A percentile compares a stretch with the other conserved stretches of the same genome.
phyloP scores from a whole-genome alignment of 2,329 filamentous ascomycete genomes.

The Botrytis squamosa region DNA sequence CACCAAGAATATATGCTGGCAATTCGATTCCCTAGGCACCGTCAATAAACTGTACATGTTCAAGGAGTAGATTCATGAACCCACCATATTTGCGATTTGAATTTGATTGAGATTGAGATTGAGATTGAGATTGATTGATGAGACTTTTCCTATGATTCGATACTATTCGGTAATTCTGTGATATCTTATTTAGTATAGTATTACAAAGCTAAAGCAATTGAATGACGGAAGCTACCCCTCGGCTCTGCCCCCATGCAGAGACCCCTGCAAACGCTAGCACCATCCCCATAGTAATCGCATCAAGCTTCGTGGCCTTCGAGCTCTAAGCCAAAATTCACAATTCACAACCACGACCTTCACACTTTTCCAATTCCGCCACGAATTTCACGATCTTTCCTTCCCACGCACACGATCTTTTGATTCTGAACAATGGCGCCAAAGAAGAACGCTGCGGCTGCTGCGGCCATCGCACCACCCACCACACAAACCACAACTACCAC shows the following conservation, averaged over 20 bases:
- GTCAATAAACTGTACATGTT: conserved; percentile 14
- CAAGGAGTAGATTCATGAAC: conserved; percentile 1
- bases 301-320: conserved; percentile 25
- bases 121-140: not conserved
- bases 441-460: conserved; percentile 40
- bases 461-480: conserved; percentile 29
- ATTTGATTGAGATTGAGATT: not conserved
- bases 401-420: conserved; percentile 2
- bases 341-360: conserved; percentile 18
- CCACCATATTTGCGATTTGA: conserved; percentile 32
- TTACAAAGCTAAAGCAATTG: conserved; percentile 10
- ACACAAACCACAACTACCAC: conserved; percentile 24
- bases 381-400: not conserved
- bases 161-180: not conserved
- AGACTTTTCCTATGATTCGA: not conserved
- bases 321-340: conserved; percentile 8
- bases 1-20: conserved; percentile 75
- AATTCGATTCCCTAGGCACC: conserved; percentile 45
- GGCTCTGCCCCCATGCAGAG: conserved; percentile 9
- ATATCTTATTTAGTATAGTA: not conserved
- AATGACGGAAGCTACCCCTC: conserved; percentile 17
- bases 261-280: conserved; percentile 16
- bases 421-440: conserved; percentile 51
- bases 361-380: conserved; percentile 13
- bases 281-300: conserved; percentile 18